phyloP scores from a whole-genome alignment of 2,329 filamentous ascomycete species.

The Neocucurbitaria cava region DNA sequence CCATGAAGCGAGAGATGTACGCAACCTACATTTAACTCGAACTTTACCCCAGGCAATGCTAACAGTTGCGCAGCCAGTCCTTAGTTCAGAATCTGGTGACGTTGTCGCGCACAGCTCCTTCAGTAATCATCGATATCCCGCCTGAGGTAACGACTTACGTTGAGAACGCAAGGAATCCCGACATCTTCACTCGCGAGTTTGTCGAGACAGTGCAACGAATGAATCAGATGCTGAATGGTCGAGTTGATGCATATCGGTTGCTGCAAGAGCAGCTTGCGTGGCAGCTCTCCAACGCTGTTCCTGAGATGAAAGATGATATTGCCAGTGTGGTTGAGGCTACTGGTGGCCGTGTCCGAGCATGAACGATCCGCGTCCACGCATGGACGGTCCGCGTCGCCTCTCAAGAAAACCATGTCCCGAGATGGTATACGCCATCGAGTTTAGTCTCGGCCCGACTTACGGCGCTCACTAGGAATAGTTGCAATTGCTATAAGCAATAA shows the following conservation, averaged over 20 bases:
- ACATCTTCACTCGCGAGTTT: constrained; percentile 71
- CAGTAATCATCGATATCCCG: constrained; percentile 62
- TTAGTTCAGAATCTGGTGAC: constrained; percentile 62
- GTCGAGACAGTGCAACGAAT: constrained; percentile 68
- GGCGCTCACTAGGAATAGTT: no score
- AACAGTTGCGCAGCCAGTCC: constrained; percentile 48
- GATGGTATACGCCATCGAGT: no score
- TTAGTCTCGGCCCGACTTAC: no score
- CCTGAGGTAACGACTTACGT: constrained; percentile 69
- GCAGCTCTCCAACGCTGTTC: constrained; percentile 65
- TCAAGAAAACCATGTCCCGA: no score
- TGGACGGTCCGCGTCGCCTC: no score
- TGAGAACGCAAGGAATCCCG: constrained; percentile 68
- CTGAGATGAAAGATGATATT: constrained; percentile 63
- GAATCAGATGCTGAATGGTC: constrained; percentile 69
- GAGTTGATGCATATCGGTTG: constrained; percentile 63
- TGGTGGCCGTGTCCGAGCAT: constrained; percentile 45
- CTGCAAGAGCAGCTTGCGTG: constrained; percentile 66
- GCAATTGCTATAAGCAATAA: no score
- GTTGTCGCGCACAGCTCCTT: constrained; percentile 58
- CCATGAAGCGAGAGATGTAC: constrained; percentile 66
- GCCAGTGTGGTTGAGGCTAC: constrained; percentile 57
- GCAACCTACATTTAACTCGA: background rate
- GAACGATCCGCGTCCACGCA: constrained; percentile 5
- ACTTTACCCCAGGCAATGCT: background rate